These are phyloP conservation scores for button mushroom (Agaricus bisporus) DNA, from an alignment of 768 basidiomycete species.

Conservation along the genomic window DNA sequence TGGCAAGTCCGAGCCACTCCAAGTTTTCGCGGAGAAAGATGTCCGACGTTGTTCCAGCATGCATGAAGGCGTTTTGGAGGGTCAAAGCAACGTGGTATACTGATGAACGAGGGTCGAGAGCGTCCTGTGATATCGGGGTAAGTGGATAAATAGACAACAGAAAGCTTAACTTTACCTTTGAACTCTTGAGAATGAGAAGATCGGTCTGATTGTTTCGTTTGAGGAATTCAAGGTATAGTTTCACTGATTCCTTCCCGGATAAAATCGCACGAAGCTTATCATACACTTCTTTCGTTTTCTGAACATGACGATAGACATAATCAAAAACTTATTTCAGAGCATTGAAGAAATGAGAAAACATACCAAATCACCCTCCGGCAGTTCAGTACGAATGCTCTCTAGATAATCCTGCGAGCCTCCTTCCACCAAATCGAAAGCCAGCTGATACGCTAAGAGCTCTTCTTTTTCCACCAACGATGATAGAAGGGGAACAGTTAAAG, in stretches of 20 bases:
- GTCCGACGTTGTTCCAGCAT: slow-evolving; percentile 97
- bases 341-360: slow-evolving; percentile 15
- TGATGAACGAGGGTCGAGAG: slow-evolving; percentile 88
- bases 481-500: slow-evolving; percentile 70
- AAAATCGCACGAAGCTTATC: slow-evolving; percentile 80
- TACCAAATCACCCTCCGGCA: slow-evolving; percentile 67
- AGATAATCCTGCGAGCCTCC: slow-evolving; percentile 92
- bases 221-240: slow-evolving; percentile 92
- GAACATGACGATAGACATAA: background rate
- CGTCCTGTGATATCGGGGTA: slow-evolving; percentile 49
- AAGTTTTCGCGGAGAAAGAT: slow-evolving; percentile 91
- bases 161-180: slow-evolving; percentile 52
- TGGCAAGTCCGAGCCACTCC: slow-evolving; percentile 92
- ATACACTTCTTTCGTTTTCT: slow-evolving; percentile 59
- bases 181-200: slow-evolving; percentile 84
- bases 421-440: slow-evolving; percentile 93
- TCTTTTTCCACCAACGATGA: slow-evolving; percentile 65
- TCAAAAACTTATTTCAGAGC: slow-evolving; percentile 5
- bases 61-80: slow-evolving; percentile 96
- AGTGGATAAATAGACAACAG: slow-evolving; percentile 1
- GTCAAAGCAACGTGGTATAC: slow-evolving; percentile 97
- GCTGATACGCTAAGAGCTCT: slow-evolving; percentile 82
- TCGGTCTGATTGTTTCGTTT: slow-evolving; percentile 93
- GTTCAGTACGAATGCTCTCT: slow-evolving; percentile 60
- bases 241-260: slow-evolving; percentile 87